Percentiles rank a stretch among this genome's conserved stretches.
These are phyloP conservation scores for Chalciporus piperatoides DNA, from an alignment of 1,284 basidiomycete species.

Conservation along the genomic window DNA sequence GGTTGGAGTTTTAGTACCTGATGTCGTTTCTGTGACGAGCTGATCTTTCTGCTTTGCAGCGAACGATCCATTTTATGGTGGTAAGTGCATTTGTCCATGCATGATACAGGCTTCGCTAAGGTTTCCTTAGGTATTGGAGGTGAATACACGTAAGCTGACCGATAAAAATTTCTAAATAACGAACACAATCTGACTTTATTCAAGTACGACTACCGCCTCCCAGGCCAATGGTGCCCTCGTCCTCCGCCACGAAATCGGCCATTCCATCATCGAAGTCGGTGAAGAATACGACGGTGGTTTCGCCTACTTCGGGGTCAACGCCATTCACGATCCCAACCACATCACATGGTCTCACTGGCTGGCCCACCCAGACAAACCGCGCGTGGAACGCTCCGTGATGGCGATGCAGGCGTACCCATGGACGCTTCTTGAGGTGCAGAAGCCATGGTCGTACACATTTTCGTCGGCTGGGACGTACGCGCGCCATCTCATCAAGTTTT, in stretches of 20 bases:
- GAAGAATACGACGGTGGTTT: constrained; percentile 86
- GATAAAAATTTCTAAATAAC: constrained; percentile 7
- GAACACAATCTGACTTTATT: not conserved
- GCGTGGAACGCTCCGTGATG: constrained; percentile 71
- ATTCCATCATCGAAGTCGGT: constrained; percentile 76
- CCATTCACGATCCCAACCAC: constrained; percentile 43
- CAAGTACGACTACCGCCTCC: constrained; percentile 76
- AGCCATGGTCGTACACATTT: constrained; percentile 59
- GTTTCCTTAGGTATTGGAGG: constrained; percentile 63
- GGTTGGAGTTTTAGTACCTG: constrained; percentile 39
- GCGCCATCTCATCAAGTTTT: constrained; percentile 66
- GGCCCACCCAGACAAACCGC: constrained; percentile 37
- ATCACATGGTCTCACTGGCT: constrained; percentile 77
- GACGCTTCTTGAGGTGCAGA: constrained; percentile 61
- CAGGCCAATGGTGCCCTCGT: constrained; percentile 75
- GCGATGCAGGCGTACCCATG: constrained; percentile 75
- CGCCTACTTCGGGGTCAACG: constrained; percentile 74
- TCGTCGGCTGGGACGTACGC: constrained; percentile 63
- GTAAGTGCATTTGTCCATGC: constrained; percentile 36
- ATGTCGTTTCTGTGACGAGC: constrained; percentile 16
- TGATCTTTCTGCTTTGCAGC: constrained; percentile 38
- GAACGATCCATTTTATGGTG: constrained; percentile 81
- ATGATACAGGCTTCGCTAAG: not conserved
- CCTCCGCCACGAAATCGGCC: constrained; percentile 79
- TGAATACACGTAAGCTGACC: constrained; percentile 64